These are phyloP conservation scores for Apostasia shenzhenica DNA, from an alignment of 106 monocot genomes.

Conservation along the genomic window DNA sequence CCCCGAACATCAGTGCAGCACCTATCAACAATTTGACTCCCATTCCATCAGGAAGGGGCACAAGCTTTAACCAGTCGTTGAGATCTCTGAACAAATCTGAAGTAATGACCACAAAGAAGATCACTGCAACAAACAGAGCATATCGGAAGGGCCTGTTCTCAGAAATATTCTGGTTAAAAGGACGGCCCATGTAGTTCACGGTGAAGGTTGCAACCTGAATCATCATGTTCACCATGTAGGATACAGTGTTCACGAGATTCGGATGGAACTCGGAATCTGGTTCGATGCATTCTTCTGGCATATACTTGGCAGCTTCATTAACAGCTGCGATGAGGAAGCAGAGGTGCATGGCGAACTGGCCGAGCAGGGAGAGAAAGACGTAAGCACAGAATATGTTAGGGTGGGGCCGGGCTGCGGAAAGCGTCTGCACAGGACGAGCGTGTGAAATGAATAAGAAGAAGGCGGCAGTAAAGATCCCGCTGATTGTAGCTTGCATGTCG, in stretches of 20 bases:
- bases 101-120: constrained; percentile 77
- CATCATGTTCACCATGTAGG: constrained; percentile 99
- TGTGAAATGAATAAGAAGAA: constrained; percentile 99
- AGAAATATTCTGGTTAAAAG: constrained; percentile 86
- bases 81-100: constrained; percentile 83
- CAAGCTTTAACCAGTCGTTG: constrained; percentile 86
- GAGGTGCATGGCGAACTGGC: constrained; percentile 94
- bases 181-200: constrained; percentile 96
- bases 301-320: constrained; percentile 68
- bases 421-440: constrained; percentile 82
- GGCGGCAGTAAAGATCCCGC: constrained; percentile 89
- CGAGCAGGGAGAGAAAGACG: constrained; percentile 84
- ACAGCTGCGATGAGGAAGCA: constrained; percentile 70
- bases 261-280: constrained; percentile 95
- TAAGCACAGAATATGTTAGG: constrained; percentile 95
- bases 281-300: constrained; percentile 98
- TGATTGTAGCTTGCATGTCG: constrained; percentile 92
- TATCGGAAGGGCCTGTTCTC: constrained; percentile 87
- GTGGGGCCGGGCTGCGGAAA: constrained; percentile 69
- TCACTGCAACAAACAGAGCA: constrained; percentile 65
- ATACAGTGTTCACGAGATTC: constrained; percentile 93
- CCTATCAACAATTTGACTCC: constrained; percentile 60
- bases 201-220: constrained; percentile 99
- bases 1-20: constrained; percentile 73
- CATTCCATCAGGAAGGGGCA: constrained; percentile 83